Percentiles rank a stretch among this genome's conserved stretches.
Conservation (phyloP, 768 basidiomycete genomes). For the Pleurotus sapidus region DNA sequence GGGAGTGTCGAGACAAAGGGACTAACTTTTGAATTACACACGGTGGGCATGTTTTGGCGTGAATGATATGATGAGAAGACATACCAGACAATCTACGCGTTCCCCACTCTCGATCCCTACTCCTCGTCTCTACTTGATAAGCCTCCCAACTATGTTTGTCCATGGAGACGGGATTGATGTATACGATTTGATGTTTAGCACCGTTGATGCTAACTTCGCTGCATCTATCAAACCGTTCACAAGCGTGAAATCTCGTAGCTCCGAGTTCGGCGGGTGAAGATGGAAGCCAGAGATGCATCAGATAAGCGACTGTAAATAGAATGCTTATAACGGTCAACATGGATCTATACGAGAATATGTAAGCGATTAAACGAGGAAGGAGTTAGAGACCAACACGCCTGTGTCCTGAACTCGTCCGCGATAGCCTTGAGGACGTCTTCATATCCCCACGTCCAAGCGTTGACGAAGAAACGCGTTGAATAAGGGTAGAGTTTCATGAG, state of each 20-base stretch:
- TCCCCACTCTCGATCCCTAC: slow-evolving; percentile 36
- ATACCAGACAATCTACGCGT: slow-evolving; percentile 62
- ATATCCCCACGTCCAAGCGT: slow-evolving; percentile 96
- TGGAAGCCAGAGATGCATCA: slow-evolving; percentile 58
- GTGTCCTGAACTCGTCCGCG: slow-evolving; percentile 58
- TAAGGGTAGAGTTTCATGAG: slow-evolving; percentile 69
- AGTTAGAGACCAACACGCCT: slow-evolving; percentile 33
- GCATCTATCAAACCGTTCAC: slow-evolving; percentile 82
- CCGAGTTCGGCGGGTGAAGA: slow-evolving; percentile 58
- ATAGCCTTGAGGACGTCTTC: slow-evolving; percentile 86
- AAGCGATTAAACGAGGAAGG: background rate
- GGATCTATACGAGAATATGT: slow-evolving; percentile 50
- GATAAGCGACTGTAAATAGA: slow-evolving; percentile 54
- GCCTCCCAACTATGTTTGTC: slow-evolving; percentile 47
- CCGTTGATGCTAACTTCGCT: slow-evolving; percentile 47
- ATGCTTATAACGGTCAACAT: slow-evolving; percentile 88
- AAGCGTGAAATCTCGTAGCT: slow-evolving; percentile 87
- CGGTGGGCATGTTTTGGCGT: background rate
- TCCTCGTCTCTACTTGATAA: slow-evolving; percentile 38
- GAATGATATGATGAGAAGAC: slow-evolving; percentile 13
- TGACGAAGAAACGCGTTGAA: slow-evolving; percentile 79
- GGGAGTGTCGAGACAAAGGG: slow-evolving; percentile 84
- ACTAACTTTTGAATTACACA: slow-evolving; percentile 56
- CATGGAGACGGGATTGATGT: slow-evolving; percentile 83
- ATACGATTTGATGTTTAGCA: slow-evolving; percentile 57